Evolutionary conservation across 2,329 filamentous ascomycete genomes (phyloP).

Genomic region (Tolypocladium capitatum): DNA sequence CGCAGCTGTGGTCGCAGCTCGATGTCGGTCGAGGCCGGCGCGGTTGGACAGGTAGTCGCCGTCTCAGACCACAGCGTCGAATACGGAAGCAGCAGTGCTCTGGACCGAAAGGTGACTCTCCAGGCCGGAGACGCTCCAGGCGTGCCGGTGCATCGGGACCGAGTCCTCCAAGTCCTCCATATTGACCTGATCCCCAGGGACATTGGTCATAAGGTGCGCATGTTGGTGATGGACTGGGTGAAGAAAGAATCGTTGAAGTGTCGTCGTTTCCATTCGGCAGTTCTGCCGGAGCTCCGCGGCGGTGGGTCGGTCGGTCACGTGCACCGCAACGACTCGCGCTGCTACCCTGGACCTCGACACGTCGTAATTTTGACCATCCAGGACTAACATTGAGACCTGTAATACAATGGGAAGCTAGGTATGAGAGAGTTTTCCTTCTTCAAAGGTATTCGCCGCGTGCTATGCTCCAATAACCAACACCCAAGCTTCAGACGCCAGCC

Average conservation of each 20-base stretch:
- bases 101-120: constrained; percentile 8
- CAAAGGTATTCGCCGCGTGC: background rate
- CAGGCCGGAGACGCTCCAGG: constrained; percentile 9
- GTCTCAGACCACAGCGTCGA: background rate
- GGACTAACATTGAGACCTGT: background rate
- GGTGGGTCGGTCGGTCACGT: background rate
- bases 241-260: background rate
- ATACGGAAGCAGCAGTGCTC: background rate
- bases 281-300: background rate
- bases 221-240: constrained; percentile 6
- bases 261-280: background rate
- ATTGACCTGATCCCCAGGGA: constrained; percentile 29
- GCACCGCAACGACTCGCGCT: background rate
- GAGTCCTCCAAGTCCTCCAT: constrained; percentile 31
- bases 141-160: constrained; percentile 18
- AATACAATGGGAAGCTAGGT: background rate
- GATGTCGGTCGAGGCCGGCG: constrained; percentile 3
- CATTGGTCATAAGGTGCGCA: constrained; percentile 30
- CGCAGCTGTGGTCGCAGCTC: background rate
- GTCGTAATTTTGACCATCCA: no score
- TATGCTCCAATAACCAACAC: background rate
- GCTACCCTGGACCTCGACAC: background rate
- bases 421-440: background rate
- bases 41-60: background rate
- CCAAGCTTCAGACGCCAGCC: background rate